Evolutionary conservation across 164 flowering plant genomes (phyloP).

Genomic region (Macadamia tetraphylla): DNA sequence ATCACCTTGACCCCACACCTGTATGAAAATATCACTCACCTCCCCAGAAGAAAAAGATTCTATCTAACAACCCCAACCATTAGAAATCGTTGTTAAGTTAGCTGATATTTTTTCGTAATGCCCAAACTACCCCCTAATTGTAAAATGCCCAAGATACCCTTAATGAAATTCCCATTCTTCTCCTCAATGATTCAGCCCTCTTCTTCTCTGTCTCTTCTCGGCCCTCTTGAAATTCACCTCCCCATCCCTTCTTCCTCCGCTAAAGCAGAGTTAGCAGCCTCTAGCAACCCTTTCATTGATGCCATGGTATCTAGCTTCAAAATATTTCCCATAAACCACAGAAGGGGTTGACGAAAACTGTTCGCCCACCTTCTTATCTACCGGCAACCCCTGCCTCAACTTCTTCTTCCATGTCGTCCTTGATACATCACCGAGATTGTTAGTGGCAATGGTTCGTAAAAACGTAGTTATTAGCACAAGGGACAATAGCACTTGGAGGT

Average conservation of each 20-base stretch:
- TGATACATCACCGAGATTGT: conserved; percentile 26
- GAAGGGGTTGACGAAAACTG: conserved; percentile 37
- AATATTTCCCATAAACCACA: background rate
- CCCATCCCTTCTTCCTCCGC: background rate
- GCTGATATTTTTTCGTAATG: too few relatives aligned
- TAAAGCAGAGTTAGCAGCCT: background rate
- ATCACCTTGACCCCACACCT: too few relatives aligned
- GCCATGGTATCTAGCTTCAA: background rate
- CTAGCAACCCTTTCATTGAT: background rate
- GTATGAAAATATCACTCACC: too few relatives aligned
- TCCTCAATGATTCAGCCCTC: too few relatives aligned
- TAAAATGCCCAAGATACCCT: too few relatives aligned
- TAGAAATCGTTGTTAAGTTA: too few relatives aligned
- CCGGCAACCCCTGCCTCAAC: conserved; percentile 50
- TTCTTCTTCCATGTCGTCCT: conserved; percentile 49
- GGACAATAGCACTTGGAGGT: conserved; percentile 5
- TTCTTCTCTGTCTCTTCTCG: background rate
- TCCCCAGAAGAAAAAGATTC: too few relatives aligned
- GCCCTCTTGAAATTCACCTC: conserved; percentile 8
- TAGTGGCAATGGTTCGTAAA: conserved; percentile 15
- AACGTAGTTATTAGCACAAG: conserved; percentile 16
- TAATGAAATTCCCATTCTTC: too few relatives aligned
- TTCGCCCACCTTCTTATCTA: conserved; percentile 36
- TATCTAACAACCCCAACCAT: too few relatives aligned
- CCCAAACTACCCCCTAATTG: too few relatives aligned